A percentile compares a stretch with the other conserved stretches of the same genome.
These are phyloP conservation scores for Phylloporus sp. DNA, from an alignment of 1,284 basidiomycete genomes.

Conservation along the genomic window DNA sequence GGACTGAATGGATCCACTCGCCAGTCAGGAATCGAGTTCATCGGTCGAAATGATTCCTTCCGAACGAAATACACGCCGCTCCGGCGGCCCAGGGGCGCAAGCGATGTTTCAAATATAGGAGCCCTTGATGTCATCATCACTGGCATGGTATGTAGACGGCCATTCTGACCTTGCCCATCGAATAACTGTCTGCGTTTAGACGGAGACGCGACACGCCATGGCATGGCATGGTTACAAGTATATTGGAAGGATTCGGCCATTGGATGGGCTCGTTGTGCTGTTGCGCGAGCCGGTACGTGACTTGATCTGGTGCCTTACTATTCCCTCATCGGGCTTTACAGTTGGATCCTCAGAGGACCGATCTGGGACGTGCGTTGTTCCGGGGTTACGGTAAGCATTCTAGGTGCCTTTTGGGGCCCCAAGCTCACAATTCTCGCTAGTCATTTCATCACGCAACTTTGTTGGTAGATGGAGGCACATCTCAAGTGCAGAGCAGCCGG, in stretches of 20 bases:
- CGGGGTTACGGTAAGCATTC: conserved; percentile 48
- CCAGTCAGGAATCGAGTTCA: conserved; percentile 49
- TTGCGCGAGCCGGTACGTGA: conserved; percentile 46
- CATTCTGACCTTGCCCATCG: neutral
- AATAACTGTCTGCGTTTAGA: conserved; percentile 39
- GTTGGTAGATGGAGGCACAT: conserved; percentile 50
- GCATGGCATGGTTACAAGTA: conserved; percentile 51
- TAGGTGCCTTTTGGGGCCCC: neutral
- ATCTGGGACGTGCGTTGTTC: conserved; percentile 45
- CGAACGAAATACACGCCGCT: conserved; percentile 39
- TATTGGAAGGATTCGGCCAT: conserved; percentile 36
- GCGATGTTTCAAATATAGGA: conserved; percentile 16
- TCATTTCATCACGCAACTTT: conserved; percentile 53
- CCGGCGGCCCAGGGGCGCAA: conserved; percentile 12
- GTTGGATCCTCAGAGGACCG: conserved; percentile 34
- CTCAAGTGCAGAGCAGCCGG: conserved; percentile 36
- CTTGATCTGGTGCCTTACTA: neutral
- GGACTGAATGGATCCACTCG: conserved; percentile 6
- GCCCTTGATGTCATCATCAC: conserved; percentile 52
- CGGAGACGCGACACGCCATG: conserved; percentile 45
- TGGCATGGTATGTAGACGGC: conserved; percentile 47
- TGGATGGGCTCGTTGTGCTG: conserved; percentile 42
- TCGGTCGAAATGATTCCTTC: conserved; percentile 40
- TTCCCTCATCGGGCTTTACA: conserved; percentile 11
- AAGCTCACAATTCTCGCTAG: conserved; percentile 32